These are phyloP conservation scores for Flaveria ramosissima DNA, from an alignment of 129 eudicot species.

Conservation along the genomic window DNA sequence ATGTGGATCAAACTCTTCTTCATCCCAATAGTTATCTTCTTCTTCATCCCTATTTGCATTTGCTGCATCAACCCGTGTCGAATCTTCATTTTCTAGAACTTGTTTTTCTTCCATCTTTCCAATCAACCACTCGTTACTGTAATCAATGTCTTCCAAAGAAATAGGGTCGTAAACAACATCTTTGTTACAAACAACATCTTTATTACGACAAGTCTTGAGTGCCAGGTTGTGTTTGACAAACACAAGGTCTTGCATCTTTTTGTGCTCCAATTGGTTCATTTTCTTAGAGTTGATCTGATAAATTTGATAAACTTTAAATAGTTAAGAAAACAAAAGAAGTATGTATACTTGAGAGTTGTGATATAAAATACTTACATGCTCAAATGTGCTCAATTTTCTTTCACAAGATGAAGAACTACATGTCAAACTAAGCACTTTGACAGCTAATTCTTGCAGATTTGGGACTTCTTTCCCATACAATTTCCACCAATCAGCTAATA, in stretches of 20 bases:
- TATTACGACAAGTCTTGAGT: not conserved
- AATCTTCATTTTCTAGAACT: not conserved
- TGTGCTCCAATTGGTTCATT: constrained; percentile 1
- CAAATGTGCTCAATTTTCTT: not conserved
- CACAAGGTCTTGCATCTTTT: not conserved
- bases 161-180: not conserved
- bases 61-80: not conserved
- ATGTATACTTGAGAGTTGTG: not conserved
- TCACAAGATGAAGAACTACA: constrained; percentile 3
- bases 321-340: not conserved
- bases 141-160: not conserved
- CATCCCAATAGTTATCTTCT: not conserved
- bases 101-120: constrained; percentile 1
- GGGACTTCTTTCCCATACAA: constrained; percentile 18
- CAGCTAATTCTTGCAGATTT: constrained; percentile 8
- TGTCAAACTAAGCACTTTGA: constrained; percentile 8
- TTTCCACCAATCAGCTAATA: constrained; percentile 2
- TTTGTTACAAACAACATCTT: too few species aligned
- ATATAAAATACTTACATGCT: not conserved
- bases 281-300: not conserved
- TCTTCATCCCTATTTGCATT: not conserved
- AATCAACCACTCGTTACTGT: constrained; percentile 9
- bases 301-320: not conserved
- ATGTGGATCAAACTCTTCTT: not conserved
- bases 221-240: not conserved